phyloP scores from a whole-genome alignment of 2,329 filamentous ascomycete genomes.

The Fusarium sp. region DNA sequence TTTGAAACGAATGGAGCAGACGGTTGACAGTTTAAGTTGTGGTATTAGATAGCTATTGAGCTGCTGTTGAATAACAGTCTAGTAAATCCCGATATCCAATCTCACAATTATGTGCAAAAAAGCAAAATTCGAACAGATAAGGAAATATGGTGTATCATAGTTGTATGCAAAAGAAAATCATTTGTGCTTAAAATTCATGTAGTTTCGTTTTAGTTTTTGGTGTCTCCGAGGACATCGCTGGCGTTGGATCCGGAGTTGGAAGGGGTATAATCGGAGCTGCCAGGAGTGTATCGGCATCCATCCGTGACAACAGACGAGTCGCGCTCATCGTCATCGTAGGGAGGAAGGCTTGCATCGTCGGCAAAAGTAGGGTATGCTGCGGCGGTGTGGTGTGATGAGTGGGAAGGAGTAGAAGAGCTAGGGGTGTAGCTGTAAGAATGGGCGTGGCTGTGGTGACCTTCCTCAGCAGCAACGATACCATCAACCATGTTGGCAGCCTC shows the following conservation, averaged over 20 bases:
- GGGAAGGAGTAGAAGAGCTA: constrained; percentile 29
- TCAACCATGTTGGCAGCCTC: constrained; percentile 59
- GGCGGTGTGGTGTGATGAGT: constrained; percentile 28
- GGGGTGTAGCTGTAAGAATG: constrained; percentile 22
- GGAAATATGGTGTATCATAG: constrained; percentile 31
- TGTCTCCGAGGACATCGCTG: constrained; percentile 40
- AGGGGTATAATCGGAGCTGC: constrained; percentile 43
- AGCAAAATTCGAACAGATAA: constrained; percentile 15
- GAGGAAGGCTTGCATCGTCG: constrained; percentile 53
- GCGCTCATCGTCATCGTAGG: constrained; percentile 53
- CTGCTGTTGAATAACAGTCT: constrained; percentile 17
- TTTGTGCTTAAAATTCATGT: constrained; percentile 13
- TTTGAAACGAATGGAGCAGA: neutral
- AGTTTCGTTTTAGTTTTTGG: constrained; percentile 36
- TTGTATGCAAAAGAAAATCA: constrained; percentile 24
- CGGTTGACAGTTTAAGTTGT: constrained; percentile 16
- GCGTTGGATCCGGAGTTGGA: constrained; percentile 37
- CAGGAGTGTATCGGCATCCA: constrained; percentile 56
- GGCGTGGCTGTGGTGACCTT: constrained; percentile 43
- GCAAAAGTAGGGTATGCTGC: constrained; percentile 40
- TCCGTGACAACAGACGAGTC: constrained; percentile 55
- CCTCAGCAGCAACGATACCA: constrained; percentile 59
- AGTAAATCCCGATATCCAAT: neutral
- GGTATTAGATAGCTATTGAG: constrained; percentile 34
- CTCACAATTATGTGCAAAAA: constrained; percentile 18